These are phyloP conservation scores for Erysimum cheiri DNA, from an alignment of 441 rosid genomes.

Conservation along the genomic window DNA sequence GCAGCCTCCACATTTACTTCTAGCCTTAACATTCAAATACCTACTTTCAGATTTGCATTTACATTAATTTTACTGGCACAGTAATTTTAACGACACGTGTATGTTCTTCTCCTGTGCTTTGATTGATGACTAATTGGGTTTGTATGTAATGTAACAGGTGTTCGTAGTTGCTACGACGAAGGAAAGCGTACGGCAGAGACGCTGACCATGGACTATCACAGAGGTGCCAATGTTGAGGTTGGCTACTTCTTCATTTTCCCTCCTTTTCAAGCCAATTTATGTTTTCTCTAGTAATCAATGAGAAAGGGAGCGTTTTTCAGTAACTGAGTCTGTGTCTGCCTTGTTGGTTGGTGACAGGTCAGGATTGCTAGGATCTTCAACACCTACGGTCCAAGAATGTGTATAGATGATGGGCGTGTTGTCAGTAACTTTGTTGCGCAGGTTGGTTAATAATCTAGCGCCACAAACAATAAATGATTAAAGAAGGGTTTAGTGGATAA, in stretches of 20 bases:
- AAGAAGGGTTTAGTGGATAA: slow-evolving; percentile 22
- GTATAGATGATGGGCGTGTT: slow-evolving; percentile 85
- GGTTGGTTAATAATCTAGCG: slow-evolving; percentile 42
- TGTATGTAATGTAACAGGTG: slow-evolving; percentile 51
- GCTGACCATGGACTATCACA: slow-evolving; percentile 75
- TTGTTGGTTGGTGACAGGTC: slow-evolving; percentile 50
- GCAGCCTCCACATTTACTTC: slow-evolving; percentile 30
- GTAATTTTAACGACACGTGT: slow-evolving; percentile 22
- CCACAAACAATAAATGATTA: background rate
- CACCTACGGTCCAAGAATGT: slow-evolving; percentile 93
- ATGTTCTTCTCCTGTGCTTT: slow-evolving; percentile 18
- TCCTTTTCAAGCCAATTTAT: background rate
- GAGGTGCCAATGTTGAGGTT: slow-evolving; percentile 77
- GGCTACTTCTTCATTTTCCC: background rate
- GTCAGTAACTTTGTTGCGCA: slow-evolving; percentile 90
- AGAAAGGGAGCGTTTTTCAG: background rate
- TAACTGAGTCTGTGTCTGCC: background rate
- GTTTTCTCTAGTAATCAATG: background rate
- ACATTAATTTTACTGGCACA: slow-evolving; percentile 8
- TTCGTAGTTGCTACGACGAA: slow-evolving; percentile 81
- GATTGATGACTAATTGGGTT: slow-evolving; percentile 22
- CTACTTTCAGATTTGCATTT: slow-evolving; percentile 7
- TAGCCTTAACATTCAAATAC: background rate
- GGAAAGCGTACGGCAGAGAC: slow-evolving; percentile 86
- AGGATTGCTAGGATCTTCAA: slow-evolving; percentile 87